Evolutionary conservation across 2,329 filamentous ascomycete genomes (phyloP).

Genomic region (Paracamarosporium sp.): DNA sequence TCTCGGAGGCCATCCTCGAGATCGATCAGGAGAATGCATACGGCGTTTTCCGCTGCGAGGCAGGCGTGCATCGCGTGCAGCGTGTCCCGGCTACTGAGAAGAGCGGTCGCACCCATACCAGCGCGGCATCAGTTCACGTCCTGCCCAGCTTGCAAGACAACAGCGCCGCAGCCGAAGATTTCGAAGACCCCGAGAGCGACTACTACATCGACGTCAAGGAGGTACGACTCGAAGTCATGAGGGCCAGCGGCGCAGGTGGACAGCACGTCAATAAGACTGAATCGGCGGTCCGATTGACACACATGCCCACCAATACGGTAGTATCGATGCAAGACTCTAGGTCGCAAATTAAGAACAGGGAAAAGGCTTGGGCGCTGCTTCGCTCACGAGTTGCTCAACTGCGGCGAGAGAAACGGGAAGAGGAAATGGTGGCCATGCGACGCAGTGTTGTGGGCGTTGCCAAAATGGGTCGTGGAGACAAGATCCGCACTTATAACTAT

Average conservation of each 20-base stretch:
- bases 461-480: constrained; percentile 87
- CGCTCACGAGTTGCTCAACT: constrained; percentile 82
- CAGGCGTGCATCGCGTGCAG: constrained; percentile 94
- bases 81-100: constrained; percentile 89
- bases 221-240: constrained; percentile 86
- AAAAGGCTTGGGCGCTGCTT: constrained; percentile 84
- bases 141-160: constrained; percentile 79
- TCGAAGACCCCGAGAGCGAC: constrained; percentile 85
- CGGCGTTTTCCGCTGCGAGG: constrained; percentile 81
- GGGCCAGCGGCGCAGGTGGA: constrained; percentile 87
- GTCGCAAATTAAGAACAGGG: constrained; percentile 88
- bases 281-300: constrained; percentile 90
- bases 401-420: constrained; percentile 82
- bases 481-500: constrained; percentile 91
- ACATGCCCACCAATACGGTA: constrained; percentile 83
- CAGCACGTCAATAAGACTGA: constrained; percentile 99
- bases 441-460: constrained; percentile 80
- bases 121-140: constrained; percentile 89
- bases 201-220: constrained; percentile 89
- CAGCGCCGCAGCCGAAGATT: constrained; percentile 59
- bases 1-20: constrained; percentile 89
- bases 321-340: constrained; percentile 93
- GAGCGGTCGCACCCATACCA: constrained; percentile 91
- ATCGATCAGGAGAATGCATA: constrained; percentile 80
- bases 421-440: constrained; percentile 75